These are phyloP conservation scores for Xylaria sp. DNA, from an alignment of 2,329 filamentous ascomycete genomes.

Conservation along the genomic window DNA sequence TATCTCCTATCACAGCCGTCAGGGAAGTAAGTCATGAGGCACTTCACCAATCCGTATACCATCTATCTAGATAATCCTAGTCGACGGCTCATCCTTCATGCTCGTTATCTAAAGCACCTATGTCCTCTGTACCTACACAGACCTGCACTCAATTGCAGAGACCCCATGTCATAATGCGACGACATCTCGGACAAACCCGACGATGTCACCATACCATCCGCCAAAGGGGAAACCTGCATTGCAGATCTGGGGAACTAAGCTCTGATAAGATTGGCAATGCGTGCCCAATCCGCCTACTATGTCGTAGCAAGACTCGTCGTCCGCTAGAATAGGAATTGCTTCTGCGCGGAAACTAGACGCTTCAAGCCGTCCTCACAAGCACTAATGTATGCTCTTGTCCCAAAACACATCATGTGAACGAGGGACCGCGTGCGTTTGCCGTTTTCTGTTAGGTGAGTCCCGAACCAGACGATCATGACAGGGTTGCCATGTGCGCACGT, in stretches of 20 bases:
- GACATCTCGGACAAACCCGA: slow-evolving; percentile 9
- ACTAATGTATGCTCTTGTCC: not conserved
- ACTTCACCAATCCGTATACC: not conserved
- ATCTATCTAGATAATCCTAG: not conserved
- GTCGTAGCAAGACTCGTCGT: slow-evolving; percentile 6
- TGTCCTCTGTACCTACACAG: not conserved
- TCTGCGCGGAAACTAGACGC: not conserved
- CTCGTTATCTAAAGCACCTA: not conserved
- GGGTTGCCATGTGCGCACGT: slow-evolving; percentile 13
- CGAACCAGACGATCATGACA: not conserved
- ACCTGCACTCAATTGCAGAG: not conserved
- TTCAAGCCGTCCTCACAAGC: not conserved
- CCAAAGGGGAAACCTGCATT: slow-evolving; percentile 14
- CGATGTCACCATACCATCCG: slow-evolving; percentile 28
- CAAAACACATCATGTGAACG: slow-evolving; percentile 1
- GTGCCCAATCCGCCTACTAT: not conserved
- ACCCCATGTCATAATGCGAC: slow-evolving; percentile 7
- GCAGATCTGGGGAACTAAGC: slow-evolving; percentile 28
- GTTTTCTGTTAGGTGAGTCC: not conserved
- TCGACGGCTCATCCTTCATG: not conserved
- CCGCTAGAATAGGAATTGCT: slow-evolving; percentile 1
- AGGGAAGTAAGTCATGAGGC: slow-evolving; percentile 10
- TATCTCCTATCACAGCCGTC: not conserved
- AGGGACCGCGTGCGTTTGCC: not conserved
- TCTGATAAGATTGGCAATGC: slow-evolving; percentile 3